phyloP scores from a whole-genome alignment of 2,329 filamentous ascomycete species.

The Cryphonectria nitschkei region DNA sequence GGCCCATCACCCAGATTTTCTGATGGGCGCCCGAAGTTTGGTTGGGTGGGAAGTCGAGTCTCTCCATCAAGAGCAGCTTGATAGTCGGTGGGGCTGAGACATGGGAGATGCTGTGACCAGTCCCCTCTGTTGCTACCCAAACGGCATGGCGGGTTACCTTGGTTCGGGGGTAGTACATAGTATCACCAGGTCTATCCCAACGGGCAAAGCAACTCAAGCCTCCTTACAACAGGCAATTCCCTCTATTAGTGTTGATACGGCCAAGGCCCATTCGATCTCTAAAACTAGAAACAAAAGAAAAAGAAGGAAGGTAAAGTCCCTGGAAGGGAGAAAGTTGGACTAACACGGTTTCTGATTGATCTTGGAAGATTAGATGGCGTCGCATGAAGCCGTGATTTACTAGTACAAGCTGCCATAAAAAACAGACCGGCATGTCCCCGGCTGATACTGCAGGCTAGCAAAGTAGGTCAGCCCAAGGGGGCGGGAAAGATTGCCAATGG shows the following conservation, averaged over 20 bases:
- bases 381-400: conserved; percentile 27
- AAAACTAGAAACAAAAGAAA: neutral
- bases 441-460: neutral
- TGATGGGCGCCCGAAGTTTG: neutral
- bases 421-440: neutral
- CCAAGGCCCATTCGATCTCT: neutral
- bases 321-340: neutral
- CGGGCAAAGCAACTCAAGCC: neutral
- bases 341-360: neutral
- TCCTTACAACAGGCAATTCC: neutral
- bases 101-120: neutral
- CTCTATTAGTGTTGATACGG: neutral
- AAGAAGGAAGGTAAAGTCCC: neutral
- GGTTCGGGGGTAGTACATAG: neutral
- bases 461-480: conserved; percentile 2
- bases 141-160: neutral
- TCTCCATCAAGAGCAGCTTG: neutral
- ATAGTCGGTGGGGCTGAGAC: conserved; percentile 4
- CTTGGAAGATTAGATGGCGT: neutral
- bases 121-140: neutral
- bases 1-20: neutral
- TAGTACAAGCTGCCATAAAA: conserved; percentile 16
- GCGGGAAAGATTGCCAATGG: conserved; percentile 12
- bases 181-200: neutral
- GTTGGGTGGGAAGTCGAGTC: neutral